Base-by-base conservation (phyloP, 805 yeast genomes). In the Zygosaccharomyces siamensis region DNA sequence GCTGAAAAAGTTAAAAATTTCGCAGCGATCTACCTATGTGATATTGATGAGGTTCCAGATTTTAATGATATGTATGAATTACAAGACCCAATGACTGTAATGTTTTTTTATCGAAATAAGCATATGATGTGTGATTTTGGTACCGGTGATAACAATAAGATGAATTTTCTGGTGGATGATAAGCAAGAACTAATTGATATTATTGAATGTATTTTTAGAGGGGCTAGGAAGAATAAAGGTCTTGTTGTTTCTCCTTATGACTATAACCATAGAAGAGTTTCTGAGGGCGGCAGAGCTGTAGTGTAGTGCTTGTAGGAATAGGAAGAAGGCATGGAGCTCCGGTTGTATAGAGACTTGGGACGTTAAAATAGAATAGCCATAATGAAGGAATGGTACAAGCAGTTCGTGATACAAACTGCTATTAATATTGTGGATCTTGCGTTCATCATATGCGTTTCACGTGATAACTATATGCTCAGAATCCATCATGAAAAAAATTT, bases 61-160 rank as follows among this genome's bases (percentile, higher is more conserved):
- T 93, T 93, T 69, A 92, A 84, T 58, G 76, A 73, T 28, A 68
- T 70, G 63, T 67, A 67, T 49, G 67, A 63, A 55, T 58, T 62
- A 37, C 86, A 83, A 62, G 98, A 90, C 59, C 95, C 96, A 12
- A 79, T 88, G 75, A 83, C 96, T 39, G 74, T 93, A 45, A 93
- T 93, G 98, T 90, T 92, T 63, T 92, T 93, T 67, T 89, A 78
- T 69, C 73, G 95, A 45, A 92, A 92, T 70, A 86, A 89, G 65
- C 98, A 92, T 67, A 90, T 92, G 95, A 82, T 93, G 95, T 88
- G 97, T 68, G 99, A 93, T 72, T 89, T 90, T 67, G 99, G 99
- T 2, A 93, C 98, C 0, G 99, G 99, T 28, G 89, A 93, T 64
- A 93, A 93, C 68, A 93, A 93, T 73, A 92, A 93, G 73, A 72